These are phyloP conservation scores for Acidiella bohemica DNA, from an alignment of 495 filamentous ascomycete species.

Conservation along the genomic window DNA sequence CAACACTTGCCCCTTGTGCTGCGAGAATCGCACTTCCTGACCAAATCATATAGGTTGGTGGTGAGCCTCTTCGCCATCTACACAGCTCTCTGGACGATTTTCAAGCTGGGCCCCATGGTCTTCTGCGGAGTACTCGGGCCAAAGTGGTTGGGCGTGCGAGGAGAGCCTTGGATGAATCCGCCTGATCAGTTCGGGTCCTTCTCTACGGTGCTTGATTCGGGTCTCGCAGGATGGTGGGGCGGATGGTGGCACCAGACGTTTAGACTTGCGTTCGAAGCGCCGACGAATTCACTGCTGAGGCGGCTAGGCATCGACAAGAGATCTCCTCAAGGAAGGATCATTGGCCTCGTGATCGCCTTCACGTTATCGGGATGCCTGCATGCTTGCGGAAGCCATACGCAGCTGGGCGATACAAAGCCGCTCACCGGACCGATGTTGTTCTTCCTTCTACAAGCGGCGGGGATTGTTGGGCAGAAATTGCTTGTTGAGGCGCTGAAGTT, in stretches of 20 bases:
- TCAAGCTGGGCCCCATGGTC: constrained; percentile 41
- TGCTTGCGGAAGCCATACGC: constrained; percentile 29
- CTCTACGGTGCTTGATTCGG: constrained; percentile 43
- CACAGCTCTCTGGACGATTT: constrained; percentile 40
- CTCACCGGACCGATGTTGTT: constrained; percentile 27
- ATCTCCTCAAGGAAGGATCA: constrained; percentile 12
- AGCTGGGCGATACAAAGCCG: constrained; percentile 22
- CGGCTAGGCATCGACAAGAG: constrained; percentile 16
- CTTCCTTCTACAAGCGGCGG: constrained; percentile 30
- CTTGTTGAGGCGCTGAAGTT: constrained; percentile 3
- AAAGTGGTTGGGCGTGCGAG: constrained; percentile 23
- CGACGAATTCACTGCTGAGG: constrained; percentile 37
- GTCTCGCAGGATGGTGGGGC: constrained; percentile 66
- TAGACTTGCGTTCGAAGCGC: constrained; percentile 52
- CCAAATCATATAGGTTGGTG: constrained; percentile 37
- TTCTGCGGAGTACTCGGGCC: constrained; percentile 43
- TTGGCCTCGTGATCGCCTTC: constrained; percentile 27
- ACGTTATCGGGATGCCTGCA: constrained; percentile 28
- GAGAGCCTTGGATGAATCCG: constrained; percentile 41
- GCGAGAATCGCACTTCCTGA: constrained; percentile 23
- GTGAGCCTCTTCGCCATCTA: constrained; percentile 39
- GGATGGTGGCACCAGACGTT: constrained; percentile 86
- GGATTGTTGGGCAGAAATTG: constrained; percentile 21
- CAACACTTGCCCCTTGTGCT: constrained; percentile 32
- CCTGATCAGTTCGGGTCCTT: constrained; percentile 44